Evolutionary conservation across 306 rosid genomes (phyloP).

Genomic region (Medicago arabica): DNA sequence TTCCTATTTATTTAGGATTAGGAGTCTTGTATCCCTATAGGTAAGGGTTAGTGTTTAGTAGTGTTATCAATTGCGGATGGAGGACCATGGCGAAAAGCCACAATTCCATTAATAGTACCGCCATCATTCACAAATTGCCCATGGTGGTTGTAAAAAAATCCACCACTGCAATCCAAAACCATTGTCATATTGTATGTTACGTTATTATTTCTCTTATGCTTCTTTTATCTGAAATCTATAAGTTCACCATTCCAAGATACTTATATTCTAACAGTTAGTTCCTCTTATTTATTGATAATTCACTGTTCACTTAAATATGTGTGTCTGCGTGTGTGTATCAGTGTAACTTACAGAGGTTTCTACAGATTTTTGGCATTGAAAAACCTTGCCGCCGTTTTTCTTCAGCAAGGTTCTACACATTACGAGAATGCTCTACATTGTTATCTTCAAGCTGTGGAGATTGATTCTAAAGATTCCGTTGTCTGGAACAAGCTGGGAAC

Average conservation of each 20-base stretch:
- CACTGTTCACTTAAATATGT: conserved; percentile 15
- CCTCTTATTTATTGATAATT: conserved; percentile 19
- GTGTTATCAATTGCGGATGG: background rate
- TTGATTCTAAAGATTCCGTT: conserved; percentile 94
- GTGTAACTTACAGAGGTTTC: conserved; percentile 40
- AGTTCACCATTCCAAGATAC: background rate
- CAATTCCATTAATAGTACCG: background rate
- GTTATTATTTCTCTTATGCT: conserved; percentile 2
- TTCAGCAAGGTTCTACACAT: conserved; percentile 83
- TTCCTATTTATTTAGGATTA: conserved; percentile 7
- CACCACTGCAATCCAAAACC: background rate
- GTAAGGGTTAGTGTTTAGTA: background rate
- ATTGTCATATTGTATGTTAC: background rate
- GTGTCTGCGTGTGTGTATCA: background rate
- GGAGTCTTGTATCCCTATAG: conserved; percentile 2
- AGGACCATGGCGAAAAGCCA: background rate
- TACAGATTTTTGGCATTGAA: conserved; percentile 94
- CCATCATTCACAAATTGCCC: background rate
- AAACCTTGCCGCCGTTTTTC: conserved; percentile 91
- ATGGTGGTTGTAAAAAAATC: background rate
- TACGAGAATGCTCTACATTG: conserved; percentile 83
- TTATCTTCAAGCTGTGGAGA: conserved; percentile 98
- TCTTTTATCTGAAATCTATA: background rate
- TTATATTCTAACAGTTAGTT: conserved; percentile 2
- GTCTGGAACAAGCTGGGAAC: conserved; percentile 98